Base-by-base conservation (phyloP, 2,329 filamentous ascomycete genomes). In the Plectosphaerella sp. region DNA sequence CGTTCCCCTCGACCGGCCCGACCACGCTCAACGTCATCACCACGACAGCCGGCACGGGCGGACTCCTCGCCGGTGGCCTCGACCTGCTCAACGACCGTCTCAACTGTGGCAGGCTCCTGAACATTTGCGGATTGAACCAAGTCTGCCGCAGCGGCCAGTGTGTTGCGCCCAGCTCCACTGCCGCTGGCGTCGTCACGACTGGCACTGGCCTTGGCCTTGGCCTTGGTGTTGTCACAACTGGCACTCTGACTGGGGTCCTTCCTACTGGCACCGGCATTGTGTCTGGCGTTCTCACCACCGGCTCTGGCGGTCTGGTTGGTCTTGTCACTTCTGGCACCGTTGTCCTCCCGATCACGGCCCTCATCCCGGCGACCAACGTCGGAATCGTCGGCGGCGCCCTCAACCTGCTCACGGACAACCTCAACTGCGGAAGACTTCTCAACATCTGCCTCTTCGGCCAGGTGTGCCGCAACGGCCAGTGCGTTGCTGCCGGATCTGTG, bases 31-130 rank as follows among this genome's bases (percentile, higher is more conserved):
- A 9, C 8, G 8, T 12, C 28, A 12, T 33, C 28, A 28, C 25
- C 25, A 33, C 28, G 28, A 33, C 28, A 12, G 28, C 28, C 11
- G 28, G 28, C 28, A 7, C 28, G 4, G 28, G 28, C 28, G 28
- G 28, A 3, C 28, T 33, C 11, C 28, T 33, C 8, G 28, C 8
- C 8, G 28, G 28, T 12, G 28, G 8, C 11, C 28, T 33, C 4
- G 46, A 41, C 10, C 18, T 48, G 5, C 47, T 48, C 11, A 41
- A 24, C 11, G 47, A 48, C 16, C 4, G 12, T 14, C 36, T 48
- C 10, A 48, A 48, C 25, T 50, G 48, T 22, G 42, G 48, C 14
- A 24, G 48, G 10, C 42, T 45, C n/a, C n/a, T 42, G 18, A 50
- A 50, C 14, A 28, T 50, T 14, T 50, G 48, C 9, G 14, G 28